Evolutionary conservation across 108 stramenopile genomes (phyloP).

Genomic region (Chaetoceros tenuissimus): DNA sequence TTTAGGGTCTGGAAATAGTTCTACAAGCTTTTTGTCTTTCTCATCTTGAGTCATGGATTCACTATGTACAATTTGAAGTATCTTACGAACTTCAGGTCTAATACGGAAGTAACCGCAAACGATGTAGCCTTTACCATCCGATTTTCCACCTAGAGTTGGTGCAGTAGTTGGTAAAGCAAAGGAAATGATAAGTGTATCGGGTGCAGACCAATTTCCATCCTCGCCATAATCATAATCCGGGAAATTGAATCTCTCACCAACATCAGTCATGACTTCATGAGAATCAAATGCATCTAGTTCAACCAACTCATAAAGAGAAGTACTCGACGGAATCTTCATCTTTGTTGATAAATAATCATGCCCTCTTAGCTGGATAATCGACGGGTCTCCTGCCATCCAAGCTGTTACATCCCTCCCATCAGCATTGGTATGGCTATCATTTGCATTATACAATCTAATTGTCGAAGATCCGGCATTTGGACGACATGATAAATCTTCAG

Average conservation of each 20-base stretch:
- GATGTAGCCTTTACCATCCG: slow-evolving; percentile 73
- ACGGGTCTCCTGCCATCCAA: slow-evolving; percentile 37
- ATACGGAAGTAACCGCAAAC: slow-evolving; percentile 63
- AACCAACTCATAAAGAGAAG: slow-evolving; percentile 58
- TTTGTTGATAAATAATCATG: slow-evolving; percentile 64
- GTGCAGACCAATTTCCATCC: slow-evolving; percentile 51
- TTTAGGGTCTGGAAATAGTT: slow-evolving; percentile 23
- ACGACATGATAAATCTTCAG: not conserved
- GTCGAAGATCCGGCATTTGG: slow-evolving; percentile 60
- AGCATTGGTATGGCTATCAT: slow-evolving; percentile 30
- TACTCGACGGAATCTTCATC: slow-evolving; percentile 63
- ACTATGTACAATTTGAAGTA: slow-evolving; percentile 63
- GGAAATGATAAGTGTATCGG: slow-evolving; percentile 61
- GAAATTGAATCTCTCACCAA: slow-evolving; percentile 52
- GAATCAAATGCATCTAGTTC: slow-evolving; percentile 72
- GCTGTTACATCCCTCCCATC: slow-evolving; percentile 47
- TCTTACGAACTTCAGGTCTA: slow-evolving; percentile 60
- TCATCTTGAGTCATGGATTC: slow-evolving; percentile 37
- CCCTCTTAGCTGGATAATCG: slow-evolving; percentile 41
- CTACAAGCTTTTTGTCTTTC: not conserved
- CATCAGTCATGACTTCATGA: slow-evolving; percentile 39
- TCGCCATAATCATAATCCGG: slow-evolving; percentile 33
- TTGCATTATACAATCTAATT: slow-evolving; percentile 38
- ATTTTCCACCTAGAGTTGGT: slow-evolving; percentile 43
- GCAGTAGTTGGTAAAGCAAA: slow-evolving; percentile 72